phyloP scores from a whole-genome alignment of 345 rosid species.

The Rhodamnia rubescens region DNA sequence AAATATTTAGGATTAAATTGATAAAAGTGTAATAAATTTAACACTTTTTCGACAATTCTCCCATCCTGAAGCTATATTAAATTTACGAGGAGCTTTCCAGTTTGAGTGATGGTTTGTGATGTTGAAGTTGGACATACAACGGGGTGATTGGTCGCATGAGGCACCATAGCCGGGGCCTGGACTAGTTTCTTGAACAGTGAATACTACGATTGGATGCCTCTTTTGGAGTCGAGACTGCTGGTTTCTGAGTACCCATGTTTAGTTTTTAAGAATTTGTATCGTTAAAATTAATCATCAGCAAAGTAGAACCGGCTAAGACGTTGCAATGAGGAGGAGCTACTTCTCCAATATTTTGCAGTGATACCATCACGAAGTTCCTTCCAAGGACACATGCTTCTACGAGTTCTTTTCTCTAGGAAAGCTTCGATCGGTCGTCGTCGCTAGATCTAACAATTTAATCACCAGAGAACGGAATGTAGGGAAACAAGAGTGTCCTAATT shows the following conservation, averaged over 20 bases:
- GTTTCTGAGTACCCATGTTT: neutral
- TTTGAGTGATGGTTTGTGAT: neutral
- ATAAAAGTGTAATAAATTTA: no score
- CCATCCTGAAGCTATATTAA: neutral
- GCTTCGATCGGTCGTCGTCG: neutral
- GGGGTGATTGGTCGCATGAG: neutral
- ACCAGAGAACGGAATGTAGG: neutral
- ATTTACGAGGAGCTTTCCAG: neutral
- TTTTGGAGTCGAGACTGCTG: neutral
- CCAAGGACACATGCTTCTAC: neutral
- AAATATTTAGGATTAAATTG: no score
- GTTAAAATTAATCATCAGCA: neutral
- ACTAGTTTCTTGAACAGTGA: neutral
- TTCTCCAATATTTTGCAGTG: neutral
- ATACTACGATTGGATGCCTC: neutral
- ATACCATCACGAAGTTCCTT: neutral
- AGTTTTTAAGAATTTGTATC: neutral
- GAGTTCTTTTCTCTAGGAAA: neutral
- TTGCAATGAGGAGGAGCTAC: neutral
- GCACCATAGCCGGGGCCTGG: neutral
- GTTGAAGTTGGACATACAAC: neutral
- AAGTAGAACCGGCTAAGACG: neutral
- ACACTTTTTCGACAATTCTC: no score
- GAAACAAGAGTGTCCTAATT: neutral
- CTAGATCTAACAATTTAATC: neutral